These are phyloP conservation scores for Eucalyptus coolabah DNA, from an alignment of 345 rosid genomes.

Conservation along the genomic window DNA sequence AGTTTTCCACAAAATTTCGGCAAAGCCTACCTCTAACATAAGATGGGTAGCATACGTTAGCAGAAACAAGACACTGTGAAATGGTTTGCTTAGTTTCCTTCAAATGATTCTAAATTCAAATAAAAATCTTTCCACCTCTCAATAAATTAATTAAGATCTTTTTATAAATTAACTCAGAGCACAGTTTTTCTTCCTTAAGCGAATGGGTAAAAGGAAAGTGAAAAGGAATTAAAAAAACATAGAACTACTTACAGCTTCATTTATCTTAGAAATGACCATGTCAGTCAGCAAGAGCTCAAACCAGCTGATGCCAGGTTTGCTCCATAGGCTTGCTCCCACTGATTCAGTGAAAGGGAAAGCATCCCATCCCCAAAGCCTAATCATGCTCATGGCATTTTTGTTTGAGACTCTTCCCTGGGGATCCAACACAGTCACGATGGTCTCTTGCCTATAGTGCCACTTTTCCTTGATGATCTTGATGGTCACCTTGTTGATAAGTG, in stretches of 20 bases:
- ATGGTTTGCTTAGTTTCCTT: neutral
- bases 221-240: neutral
- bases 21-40: neutral
- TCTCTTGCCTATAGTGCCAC: constrained; percentile 7
- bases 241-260: neutral
- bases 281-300: neutral
- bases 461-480: constrained; percentile 3
- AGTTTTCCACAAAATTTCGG: neutral
- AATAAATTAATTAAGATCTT: neutral
- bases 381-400: constrained; percentile 8
- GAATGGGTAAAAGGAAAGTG: neutral
- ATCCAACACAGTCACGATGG: constrained; percentile 1
- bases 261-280: neutral
- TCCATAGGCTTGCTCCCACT: neutral
- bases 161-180: neutral
- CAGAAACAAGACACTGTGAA: neutral
- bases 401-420: neutral
- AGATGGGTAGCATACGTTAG: neutral
- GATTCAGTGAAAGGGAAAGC: constrained; percentile 10
- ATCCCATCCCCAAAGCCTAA: constrained; percentile 5
- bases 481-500: neutral
- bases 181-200: neutral
- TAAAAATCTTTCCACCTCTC: neutral
- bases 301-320: neutral
- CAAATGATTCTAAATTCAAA: neutral